Base-by-base conservation (phyloP, 2,329 filamentous ascomycete species). In the Ophiostoma piceae region DNA sequence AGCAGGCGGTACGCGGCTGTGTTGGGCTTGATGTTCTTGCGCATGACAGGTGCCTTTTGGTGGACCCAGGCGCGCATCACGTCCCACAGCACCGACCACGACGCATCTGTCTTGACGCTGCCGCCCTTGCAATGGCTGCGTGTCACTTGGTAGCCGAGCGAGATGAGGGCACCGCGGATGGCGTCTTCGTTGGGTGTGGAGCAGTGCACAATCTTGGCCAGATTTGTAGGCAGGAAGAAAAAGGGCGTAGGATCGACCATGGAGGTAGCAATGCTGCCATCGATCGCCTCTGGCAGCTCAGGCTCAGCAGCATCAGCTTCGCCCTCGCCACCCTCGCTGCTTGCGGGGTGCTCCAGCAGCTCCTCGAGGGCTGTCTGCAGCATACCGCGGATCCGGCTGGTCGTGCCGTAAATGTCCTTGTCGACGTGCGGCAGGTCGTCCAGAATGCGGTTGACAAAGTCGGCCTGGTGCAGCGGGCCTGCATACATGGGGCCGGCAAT, bases 401-500 rank as follows among this genome's bases (percentile, higher is more conserved):
- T 87, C 0, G 95, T 99, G 54, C 88, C 88, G 76, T 99, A 99
- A 0, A 88, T 85, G 0, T 88, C 83, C 35, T 84, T 83, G 66
- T 93, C 87, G 0, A 88, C 86, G 3, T 83, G 80, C 0, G 92
- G 88, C 9, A 97, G 83, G 70, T 90, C 85, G 62, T 88, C 85
- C 19, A 99, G 83, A 32, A 99, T 88, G 70, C 86, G 87, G 76
- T 91, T 86, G 72, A 99, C 88, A 76, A 97, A 99, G 1, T 88
- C 86, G 7, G 88, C 85, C 64, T 93, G 93, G 79, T 99, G 95
- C 9, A 99, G 82, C 26, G 90, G 91, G 0, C 95, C 95, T 43
- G 87, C 94, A 81, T 94, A 99, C 94, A 99, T 98, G 0, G 95
- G 95, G 1, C 95, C 95, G 4, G 88, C 90, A 16, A 98, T 79